Base-by-base conservation (phyloP, 2,329 filamentous ascomycete species). In the Chaetomiaceae sp. region DNA sequence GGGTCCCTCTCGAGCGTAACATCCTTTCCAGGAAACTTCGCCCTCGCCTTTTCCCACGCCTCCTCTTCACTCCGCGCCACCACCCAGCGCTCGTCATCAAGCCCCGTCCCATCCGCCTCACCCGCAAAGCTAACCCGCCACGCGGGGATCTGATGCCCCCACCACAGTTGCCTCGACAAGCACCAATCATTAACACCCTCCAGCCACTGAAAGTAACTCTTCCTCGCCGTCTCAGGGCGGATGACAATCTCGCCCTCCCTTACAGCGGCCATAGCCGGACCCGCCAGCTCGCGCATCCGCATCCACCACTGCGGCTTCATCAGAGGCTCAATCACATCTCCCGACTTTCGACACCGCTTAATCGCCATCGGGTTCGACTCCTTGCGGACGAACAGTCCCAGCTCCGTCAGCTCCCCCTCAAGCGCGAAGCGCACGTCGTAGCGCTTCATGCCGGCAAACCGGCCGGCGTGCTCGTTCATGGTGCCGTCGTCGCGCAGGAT, bases 221-320 rank as follows among this genome's bases (percentile, higher is more conserved):
- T 90, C 69, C 93, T 84, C 1, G 88, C 86, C 32, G 76, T 81
- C 56, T 91, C 87, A 3, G 93, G 93, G 47, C 74, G 74, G 60
- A 98, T 95, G 67, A 86, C 86, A 67, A 97, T 90, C 51, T 86
- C 75, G 26, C 88, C 88, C 42, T 85, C 78, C 63, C 83, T 78
- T 33, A 97, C 91, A 47, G 79, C 89, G 58, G 88, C 76, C 50
- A 59, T 78, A 44, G 90, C 91, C 36, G 83, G 83, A 59, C 83
- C 79, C 5, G 87, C 86, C 58, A 97, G 73, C 42, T 84, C 81
- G 60, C 85, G 80, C 89, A 95, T 97, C 61, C 79, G 83, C 77
- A 97, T 90, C 89, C 90, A 98, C 91, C 93, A 97, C 65, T 97
- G 91, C 8, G 91, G 90, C 74, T 95, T 96, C 73, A 97, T 78